Evolutionary conservation across 2,329 filamentous ascomycete genomes (phyloP), one percentile per base, ranked within the genome.

Genomic region (Mariannaea sp.): DNA sequence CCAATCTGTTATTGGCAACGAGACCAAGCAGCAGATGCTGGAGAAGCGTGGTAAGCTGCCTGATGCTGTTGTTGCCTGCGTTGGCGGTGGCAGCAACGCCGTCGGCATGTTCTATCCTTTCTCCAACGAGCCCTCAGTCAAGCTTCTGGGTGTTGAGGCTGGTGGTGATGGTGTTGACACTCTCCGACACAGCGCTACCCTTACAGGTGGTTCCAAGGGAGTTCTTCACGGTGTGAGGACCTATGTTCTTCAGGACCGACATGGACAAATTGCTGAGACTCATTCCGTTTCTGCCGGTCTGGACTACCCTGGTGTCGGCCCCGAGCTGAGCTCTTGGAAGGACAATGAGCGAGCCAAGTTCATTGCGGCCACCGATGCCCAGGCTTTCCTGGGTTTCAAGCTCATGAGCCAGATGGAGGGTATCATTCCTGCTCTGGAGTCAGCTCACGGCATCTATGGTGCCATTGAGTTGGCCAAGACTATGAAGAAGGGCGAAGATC

Each of bases 31-130:
- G 65, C 93, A 97, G 76, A 92, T 99, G 88, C 78, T 85, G 57
- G 85, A 88, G 70, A 85, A 90, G 72, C 85, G 87, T 41, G 90
- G 91, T 61, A 93, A 94, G 75, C 85, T 99, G 2, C 94, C 94
- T 4, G 94, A 99, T 65, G 94, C 92, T 1, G 92, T 99, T 17
- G 91, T 99, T 13, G 94, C 94, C 8, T 99, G 94, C 68, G 94
- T 99, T 10, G 94, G 94, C 50, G 94, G 94, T 62, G 94, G 94
- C 54, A 92, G 87, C 71, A 99, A 99, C 71, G 94, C 94, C 2
- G 87, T 89, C 3, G 94, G 94, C 76, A 99, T 97, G 92, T 99
- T 99, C 79, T 95, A 93, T 74, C 94, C 94, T 46, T 99, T 99
- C 77, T 82, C 88, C 58, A 85, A 91, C 35, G 93, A 99, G 66